Base-by-base conservation (phyloP, 2,329 filamentous ascomycete species). In the Magnaporthiopsis incrustans region DNA sequence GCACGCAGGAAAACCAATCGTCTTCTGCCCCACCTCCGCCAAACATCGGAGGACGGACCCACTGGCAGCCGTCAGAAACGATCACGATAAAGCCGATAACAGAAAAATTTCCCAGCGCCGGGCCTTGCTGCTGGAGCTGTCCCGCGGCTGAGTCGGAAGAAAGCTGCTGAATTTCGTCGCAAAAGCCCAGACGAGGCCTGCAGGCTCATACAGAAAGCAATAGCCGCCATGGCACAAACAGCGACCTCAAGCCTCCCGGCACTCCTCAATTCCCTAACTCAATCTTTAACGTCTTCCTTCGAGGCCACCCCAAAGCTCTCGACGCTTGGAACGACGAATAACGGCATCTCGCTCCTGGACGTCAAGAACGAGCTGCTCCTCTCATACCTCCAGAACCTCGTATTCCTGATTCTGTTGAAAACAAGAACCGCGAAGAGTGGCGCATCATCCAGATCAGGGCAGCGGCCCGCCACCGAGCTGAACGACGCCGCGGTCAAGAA, bases 341-440 rank as follows among this genome's bases (percentile, higher is more conserved):
- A 97, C 71, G 94, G 95, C 72, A 95, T 99, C 65, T 97, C 95
- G 0, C 86, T 99, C 1, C 88, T 99, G 71, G 92, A 98, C 73
- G 87, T 91, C 68, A 99, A 99, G 79, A 98, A 96, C 77, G 95
- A 99, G 74, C 83, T 99, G n/a, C 87, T 99, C 25, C 87, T 99
- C 56, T 94, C 94, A 4, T 99, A 99, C 76, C 82, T 99, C 0
- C 94, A 99, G 72, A 96, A 97, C 71, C 85, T 98, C 4, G 91
- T 95, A 59, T 96, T 96, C 70, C 79, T 97, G 57, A 89, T 96
- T 59, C 79, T 97, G 1, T 77, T 96, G 53, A 94, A 96, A 72
- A 76, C 98, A 26, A 86, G 91, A 65, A 86, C 87, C 72, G 66
- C 76, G 44, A 70, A 73, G 66, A 65, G 72, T 30, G 5, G 27